These are phyloP conservation scores for Telfairia occidentalis DNA, from an alignment of 331 rosid genomes.

Conservation along the genomic window DNA sequence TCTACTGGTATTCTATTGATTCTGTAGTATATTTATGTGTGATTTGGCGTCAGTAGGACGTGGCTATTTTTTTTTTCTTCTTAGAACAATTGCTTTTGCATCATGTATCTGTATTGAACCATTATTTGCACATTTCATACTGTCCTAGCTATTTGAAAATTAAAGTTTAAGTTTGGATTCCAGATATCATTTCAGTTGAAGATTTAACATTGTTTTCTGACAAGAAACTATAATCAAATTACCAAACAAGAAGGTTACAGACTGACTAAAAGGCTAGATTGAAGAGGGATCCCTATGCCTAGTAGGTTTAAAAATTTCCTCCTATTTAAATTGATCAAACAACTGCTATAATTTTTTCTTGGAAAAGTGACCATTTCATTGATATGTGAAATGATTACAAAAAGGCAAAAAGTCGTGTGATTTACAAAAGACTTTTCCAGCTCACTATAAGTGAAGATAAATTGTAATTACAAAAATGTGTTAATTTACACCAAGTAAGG, in stretches of 20 bases:
- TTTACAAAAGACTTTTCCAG: no score
- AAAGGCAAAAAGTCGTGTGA: no score
- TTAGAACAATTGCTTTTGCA: neutral
- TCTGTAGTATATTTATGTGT: neutral
- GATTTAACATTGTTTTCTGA: neutral
- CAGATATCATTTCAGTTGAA: neutral
- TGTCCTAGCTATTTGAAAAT: neutral
- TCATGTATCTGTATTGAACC: neutral
- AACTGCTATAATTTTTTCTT: no score
- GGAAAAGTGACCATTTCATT: no score
- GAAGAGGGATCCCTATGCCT: neutral
- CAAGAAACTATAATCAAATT: neutral
- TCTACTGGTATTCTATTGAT: neutral
- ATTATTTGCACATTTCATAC: neutral
- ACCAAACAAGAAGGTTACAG: neutral
- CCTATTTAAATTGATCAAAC: neutral
- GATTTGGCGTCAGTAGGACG: neutral
- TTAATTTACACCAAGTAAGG: no score
- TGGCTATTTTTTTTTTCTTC: neutral
- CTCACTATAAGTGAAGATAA: no score
- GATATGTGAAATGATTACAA: no score
- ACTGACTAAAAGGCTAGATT: neutral
- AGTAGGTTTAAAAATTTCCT: neutral
- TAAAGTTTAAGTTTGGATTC: neutral
- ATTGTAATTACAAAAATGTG: no score